phyloP scores from a whole-genome alignment of 139 green algal genomes.

The Coccomyxa sp. region DNA sequence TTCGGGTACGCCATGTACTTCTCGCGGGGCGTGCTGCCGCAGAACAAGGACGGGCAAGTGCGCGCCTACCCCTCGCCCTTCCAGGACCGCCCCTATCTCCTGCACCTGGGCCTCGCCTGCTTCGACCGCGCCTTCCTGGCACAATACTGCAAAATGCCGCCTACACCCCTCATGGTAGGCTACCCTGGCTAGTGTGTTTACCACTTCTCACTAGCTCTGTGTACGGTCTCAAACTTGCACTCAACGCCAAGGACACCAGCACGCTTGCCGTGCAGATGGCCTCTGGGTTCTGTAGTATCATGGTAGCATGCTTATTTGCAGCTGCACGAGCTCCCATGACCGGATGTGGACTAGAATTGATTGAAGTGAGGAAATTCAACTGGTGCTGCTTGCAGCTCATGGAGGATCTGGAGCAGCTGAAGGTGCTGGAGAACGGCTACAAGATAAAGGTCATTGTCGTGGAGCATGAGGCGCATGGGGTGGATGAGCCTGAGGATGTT shows the following conservation, averaged over 20 bases:
- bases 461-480: constrained; percentile 59
- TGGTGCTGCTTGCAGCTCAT: constrained; percentile 40
- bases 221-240: too few species aligned
- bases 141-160: constrained; percentile 41
- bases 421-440: constrained; percentile 72
- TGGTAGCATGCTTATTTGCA: not conserved
- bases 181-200: not conserved
- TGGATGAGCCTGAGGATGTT: constrained; percentile 66
- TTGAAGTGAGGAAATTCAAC: too few species aligned
- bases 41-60: constrained; percentile 57
- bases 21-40: constrained; percentile 55
- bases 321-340: not conserved
- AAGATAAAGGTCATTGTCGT: constrained; percentile 70
- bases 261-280: too few species aligned
- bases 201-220: not conserved
- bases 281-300: not conserved
- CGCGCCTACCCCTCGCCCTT: constrained; percentile 37
- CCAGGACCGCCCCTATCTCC: constrained; percentile 47
- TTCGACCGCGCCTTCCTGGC: constrained; percentile 59
- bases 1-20: constrained; percentile 75
- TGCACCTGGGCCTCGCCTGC: constrained; percentile 65
- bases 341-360: not conserved
- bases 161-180: constrained; percentile 45
- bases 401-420: constrained; percentile 77
- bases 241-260: too few species aligned